These are phyloP conservation scores for Boeremia lycopersici DNA, from an alignment of 2,329 filamentous ascomycete species.

Conservation along the genomic window DNA sequence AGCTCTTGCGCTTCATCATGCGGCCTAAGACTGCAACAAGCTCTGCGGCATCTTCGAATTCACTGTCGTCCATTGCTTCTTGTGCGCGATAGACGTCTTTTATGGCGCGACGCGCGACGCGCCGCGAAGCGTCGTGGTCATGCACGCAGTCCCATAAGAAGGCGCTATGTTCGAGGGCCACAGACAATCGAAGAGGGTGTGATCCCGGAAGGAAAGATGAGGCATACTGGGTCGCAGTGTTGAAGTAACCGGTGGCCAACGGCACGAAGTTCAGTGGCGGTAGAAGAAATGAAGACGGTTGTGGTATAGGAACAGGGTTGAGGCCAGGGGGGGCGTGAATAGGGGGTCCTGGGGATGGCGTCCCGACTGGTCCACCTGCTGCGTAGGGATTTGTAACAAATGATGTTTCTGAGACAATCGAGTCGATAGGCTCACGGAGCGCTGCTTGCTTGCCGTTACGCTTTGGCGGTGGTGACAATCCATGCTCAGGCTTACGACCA, in stretches of 20 bases:
- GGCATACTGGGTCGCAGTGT: slow-evolving; percentile 75
- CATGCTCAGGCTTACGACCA: slow-evolving; percentile 31
- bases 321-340: slow-evolving; percentile 53
- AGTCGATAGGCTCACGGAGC: slow-evolving; percentile 56
- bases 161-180: slow-evolving; percentile 89
- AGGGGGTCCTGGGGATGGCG: slow-evolving; percentile 50
- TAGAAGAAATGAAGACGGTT: slow-evolving; percentile 74
- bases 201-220: slow-evolving; percentile 81
- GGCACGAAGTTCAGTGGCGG: slow-evolving; percentile 82
- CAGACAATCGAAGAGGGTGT: slow-evolving; percentile 84
- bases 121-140: slow-evolving; percentile 76
- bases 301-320: slow-evolving; percentile 49
- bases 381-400: slow-evolving; percentile 59
- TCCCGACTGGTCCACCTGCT: slow-evolving; percentile 46
- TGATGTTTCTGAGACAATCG: slow-evolving; percentile 57
- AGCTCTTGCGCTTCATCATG: slow-evolving; percentile 75
- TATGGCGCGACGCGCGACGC: slow-evolving; percentile 81
- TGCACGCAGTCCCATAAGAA: slow-evolving; percentile 94
- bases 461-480: slow-evolving; percentile 39
- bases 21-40: slow-evolving; percentile 84
- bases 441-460: slow-evolving; percentile 46
- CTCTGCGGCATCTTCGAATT: slow-evolving; percentile 90
- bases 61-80: slow-evolving; percentile 93
- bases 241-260: slow-evolving; percentile 80
- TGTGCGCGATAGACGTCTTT: slow-evolving; percentile 88